Base-by-base conservation (phyloP, 1,284 basidiomycete genomes). In the Malassezia equina region DNA sequence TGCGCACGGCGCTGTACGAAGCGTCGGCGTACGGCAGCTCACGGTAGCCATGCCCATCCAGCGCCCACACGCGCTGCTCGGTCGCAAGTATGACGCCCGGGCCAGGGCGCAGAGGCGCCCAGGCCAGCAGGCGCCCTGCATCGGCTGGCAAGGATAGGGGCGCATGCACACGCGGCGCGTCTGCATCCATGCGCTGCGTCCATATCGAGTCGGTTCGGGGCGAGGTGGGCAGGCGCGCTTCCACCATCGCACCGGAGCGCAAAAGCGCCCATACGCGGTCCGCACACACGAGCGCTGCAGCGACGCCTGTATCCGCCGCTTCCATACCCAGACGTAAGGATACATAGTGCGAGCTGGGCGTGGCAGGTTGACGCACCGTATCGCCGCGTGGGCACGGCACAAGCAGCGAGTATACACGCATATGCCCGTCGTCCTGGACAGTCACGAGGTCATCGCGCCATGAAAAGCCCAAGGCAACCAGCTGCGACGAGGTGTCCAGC, bases 391-490 rank as follows among this genome's bases (percentile, higher is more conserved):
- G 67, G 32, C 54, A 64, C 5, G 60, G 67, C 8, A 51, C 66
- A 27, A 75, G 74, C 19, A 95, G 79, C 73, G 91, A 85, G 73
- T 96, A 95, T 17, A 95, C 71, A 36, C 93, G 81, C 72, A 94
- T 95, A 8, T 82, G 80, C 15, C 93, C 93, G 66, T 95, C 90
- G 74, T 94, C 90, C 63, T 90, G 89, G 27, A 98, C 77, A 6
- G 93, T 82, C 0, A 86, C 83, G 31, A 96, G 80, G 47, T 83
- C 81, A 66, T 93, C 88, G 63, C 86, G 83, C 13, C 76, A 61
- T 0, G 86, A 87, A 84, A 88, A 90, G 25, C 88, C 88, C 64
- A 90, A 84, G 24, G 82, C 81, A 49, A 90, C 77, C 51, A 90
- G 85, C 67, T 80, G 49, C 80, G 82, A 68, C 8, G 63, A 60